Base-by-base conservation (phyloP, 2,329 filamentous ascomycete genomes). In the Talaromyces sp. region DNA sequence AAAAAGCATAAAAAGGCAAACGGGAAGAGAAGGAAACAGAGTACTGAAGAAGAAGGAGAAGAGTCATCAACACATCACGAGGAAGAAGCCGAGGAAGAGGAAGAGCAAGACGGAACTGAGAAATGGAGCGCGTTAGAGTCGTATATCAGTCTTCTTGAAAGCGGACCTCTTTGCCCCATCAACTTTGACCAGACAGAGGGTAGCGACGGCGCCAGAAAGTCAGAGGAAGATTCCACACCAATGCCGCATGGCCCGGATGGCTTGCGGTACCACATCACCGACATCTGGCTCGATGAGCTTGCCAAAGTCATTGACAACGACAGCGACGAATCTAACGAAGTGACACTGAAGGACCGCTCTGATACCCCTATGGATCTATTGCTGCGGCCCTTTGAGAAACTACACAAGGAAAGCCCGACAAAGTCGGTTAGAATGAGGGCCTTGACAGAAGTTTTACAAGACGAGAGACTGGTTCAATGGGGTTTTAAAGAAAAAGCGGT, bases 241-340 rank as follows among this genome's bases (percentile, higher is more conserved):
- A 74, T 77, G 73, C 69, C 76, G 56, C 86, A 85, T 68, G 85
- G 95, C 1, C 89, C 93, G 0, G 89, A 94, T 67, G 94, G 94
- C 0, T 72, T 99, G 72, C 80, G 91, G 64, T 87, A 96, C 74
- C 94, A 99, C 75, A 84, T 92, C 14, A 75, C 96, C 64, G 94
- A 99, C 77, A 83, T 97, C 58, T 97, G 90, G 85, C 83, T 96
- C 9, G 94, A 97, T 73, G 92, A 97, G 81, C 75, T 92, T 68
- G 89, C 92, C 74, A 88, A 87, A 70, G 84, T 86, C 35, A 84
- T 86, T 57, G 71, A 71, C 12, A 69, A 69, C 3, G 68, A 69
- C 6, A 69, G 68, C 11, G 69, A 68, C 11, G 73, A 72, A 5
- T 68, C 68, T 31, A 69, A 74, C 46, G 68, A 74, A 62, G 71